Base-by-base conservation (phyloP, 2,329 filamentous ascomycete species). In the Fusarium subtropicale region DNA sequence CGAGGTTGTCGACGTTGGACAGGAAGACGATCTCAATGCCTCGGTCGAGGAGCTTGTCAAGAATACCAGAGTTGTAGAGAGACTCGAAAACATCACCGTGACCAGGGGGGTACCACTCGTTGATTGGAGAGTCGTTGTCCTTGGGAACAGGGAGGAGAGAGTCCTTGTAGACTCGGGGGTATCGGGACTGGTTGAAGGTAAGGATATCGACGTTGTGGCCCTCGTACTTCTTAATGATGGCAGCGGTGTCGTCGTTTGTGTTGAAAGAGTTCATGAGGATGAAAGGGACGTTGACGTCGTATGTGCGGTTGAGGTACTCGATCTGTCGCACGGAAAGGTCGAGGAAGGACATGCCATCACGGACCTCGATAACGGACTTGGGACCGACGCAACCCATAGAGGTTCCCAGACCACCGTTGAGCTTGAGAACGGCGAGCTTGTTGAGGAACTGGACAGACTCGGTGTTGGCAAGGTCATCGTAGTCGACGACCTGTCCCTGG, bases 261-360 rank as follows among this genome's bases (percentile, higher is more conserved):
- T 99, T 99, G 92, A 99, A 99, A 58, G 96, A 98, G 91, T 99
- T 99, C 96, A 99, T 99, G 76, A 99, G 91, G 74, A 99, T 90
- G 83, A 99, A 97, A 50, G 96, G 96, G 34, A 99, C 96, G 80
- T 97, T 98, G 81, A 97, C 93, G 76, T 92, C 89, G 86, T 97
- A 98, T 71, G 94, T 98, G 82, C 94, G 92, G 91, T 99, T 99
- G 75, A 99, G 91, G 87, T 94, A 97, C 86, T 99, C 96, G 79
- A 99, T 97, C 87, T 99, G 96, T 78, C 96, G 93, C 76, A 99
- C 96, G 22, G 96, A 98, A 76, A 99, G 88, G 84, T 99, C 96
- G 74, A 99, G 88, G 91, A 99, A 99, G 76, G 96, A 99, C 96
- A 98, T 99, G 89, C 96, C 96, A 77, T 99, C 96, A 83, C 96